Percentiles rank a stretch among this genome's conserved stretches.
Conservation (phyloP, 1,139 yeast species). For the Eremothecium cymbalariae region DNA sequence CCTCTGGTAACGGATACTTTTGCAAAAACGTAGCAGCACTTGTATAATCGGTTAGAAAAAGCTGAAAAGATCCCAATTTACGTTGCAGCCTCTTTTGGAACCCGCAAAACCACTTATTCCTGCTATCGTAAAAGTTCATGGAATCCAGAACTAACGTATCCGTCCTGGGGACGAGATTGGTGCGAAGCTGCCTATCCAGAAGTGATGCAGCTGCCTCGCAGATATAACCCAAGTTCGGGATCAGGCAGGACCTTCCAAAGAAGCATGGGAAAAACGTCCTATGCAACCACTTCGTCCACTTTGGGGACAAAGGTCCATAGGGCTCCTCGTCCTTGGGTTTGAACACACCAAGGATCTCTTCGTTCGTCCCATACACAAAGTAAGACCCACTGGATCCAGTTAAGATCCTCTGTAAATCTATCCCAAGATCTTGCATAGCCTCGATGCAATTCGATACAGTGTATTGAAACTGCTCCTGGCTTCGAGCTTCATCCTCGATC, state of each 20-base stretch:
- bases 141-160: slow-evolving; percentile 50
- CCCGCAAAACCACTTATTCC: slow-evolving; percentile 16
- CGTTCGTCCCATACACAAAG: slow-evolving; percentile 39
- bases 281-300: slow-evolving; percentile 77
- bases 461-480: slow-evolving; percentile 30
- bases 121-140: slow-evolving; percentile 35
- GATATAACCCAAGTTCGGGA: slow-evolving; percentile 65
- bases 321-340: slow-evolving; percentile 81
- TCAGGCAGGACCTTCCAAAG: slow-evolving; percentile 65
- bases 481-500: slow-evolving; percentile 1
- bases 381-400: slow-evolving; percentile 71
- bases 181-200: slow-evolving; percentile 50
- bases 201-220: slow-evolving; percentile 68
- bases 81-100: slow-evolving; percentile 20
- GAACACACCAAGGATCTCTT: slow-evolving; percentile 45
- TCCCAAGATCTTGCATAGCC: slow-evolving; percentile 37
- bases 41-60: slow-evolving; percentile 49
- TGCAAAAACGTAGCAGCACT: slow-evolving; percentile 57
- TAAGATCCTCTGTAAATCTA: slow-evolving; percentile 46
- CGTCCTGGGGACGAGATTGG: slow-evolving; percentile 59
- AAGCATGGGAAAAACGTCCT: slow-evolving; percentile 69
- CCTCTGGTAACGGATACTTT: slow-evolving; percentile 48
- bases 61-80: slow-evolving; percentile 62
- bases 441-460: slow-evolving; percentile 36
- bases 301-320: slow-evolving; percentile 69